A percentile compares a stretch with the other conserved stretches of the same genome.
phyloP scores from a whole-genome alignment of 371 early-diverging fungal species.

The Chytridiales sp. region DNA sequence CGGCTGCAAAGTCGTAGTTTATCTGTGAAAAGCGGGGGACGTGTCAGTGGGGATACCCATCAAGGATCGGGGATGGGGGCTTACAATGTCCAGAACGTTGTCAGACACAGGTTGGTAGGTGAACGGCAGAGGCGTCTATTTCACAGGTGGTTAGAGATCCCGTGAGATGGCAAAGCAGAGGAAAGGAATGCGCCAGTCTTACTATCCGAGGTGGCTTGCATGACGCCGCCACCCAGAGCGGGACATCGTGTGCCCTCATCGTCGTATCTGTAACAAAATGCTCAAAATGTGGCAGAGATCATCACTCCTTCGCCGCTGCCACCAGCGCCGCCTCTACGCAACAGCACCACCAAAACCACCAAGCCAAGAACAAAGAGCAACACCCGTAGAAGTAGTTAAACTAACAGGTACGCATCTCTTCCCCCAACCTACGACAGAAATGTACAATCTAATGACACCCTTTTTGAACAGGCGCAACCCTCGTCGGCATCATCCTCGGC shows the following conservation, averaged over 20 bases:
- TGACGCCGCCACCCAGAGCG: not conserved
- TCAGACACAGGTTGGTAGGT: conserved; percentile 6
- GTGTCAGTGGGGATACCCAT: not conserved
- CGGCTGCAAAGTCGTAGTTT: conserved; percentile 23
- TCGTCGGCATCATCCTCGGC: not conserved
- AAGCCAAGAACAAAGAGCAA: not conserved
- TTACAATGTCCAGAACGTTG: conserved; percentile 14
- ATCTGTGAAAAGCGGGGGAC: not conserved
- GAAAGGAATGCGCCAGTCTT: not conserved
- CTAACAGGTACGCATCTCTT: not conserved
- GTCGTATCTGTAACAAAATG: not conserved
- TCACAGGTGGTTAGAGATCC: not conserved
- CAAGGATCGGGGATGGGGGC: not conserved
- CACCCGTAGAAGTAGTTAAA: not conserved
- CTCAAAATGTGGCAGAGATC: too few species aligned
- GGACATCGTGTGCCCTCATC: not conserved
- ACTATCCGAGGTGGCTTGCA: not conserved
- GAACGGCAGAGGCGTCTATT: conserved; percentile 11
- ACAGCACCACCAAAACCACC: not conserved
- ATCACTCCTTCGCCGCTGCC: not conserved
- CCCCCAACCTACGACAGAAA: too few species aligned
- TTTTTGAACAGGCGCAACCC: conserved; percentile 1
- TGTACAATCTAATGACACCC: not conserved
- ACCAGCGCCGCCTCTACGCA: conserved; percentile 1
- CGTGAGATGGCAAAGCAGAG: not conserved